These are phyloP conservation scores for Alternaria sp. DNA, from an alignment of 2,329 filamentous ascomycete species.

Conservation along the genomic window DNA sequence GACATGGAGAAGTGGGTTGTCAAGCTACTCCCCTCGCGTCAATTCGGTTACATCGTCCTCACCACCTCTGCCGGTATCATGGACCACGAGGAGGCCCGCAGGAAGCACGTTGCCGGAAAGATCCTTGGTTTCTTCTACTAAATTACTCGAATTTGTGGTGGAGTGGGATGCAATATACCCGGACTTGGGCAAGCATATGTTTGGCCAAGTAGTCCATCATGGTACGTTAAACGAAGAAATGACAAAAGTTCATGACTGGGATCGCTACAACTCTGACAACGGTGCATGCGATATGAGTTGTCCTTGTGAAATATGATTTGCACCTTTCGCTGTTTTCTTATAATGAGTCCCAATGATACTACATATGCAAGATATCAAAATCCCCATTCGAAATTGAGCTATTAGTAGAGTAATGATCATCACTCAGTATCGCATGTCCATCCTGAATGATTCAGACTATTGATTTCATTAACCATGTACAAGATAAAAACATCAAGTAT, in stretches of 20 bases:
- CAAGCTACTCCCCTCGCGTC: slow-evolving; percentile 98
- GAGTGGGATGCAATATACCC: slow-evolving; percentile 43
- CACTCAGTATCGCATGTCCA: neutral
- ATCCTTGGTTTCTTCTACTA: slow-evolving; percentile 99
- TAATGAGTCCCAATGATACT: no score
- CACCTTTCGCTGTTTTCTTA: no score
- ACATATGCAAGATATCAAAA: no score
- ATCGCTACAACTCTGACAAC: neutral
- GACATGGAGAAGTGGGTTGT: slow-evolving; percentile 99
- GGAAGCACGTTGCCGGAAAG: slow-evolving; percentile 99
- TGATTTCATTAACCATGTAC: slow-evolving; percentile 23
- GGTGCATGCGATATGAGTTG: neutral
- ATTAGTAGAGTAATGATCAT: neutral
- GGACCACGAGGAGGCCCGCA: slow-evolving; percentile 99
- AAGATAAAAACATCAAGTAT: slow-evolving; percentile 1
- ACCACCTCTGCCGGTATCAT: slow-evolving; percentile 99
- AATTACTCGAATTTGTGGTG: slow-evolving; percentile 36
- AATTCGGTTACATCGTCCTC: slow-evolving; percentile 99
- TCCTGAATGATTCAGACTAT: slow-evolving; percentile 5
- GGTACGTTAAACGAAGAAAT: slow-evolving; percentile 43
- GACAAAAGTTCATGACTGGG: slow-evolving; percentile 37
- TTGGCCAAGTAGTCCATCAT: slow-evolving; percentile 39
- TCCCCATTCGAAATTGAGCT: neutral
- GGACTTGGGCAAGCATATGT: slow-evolving; percentile 35
- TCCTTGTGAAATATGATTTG: neutral